Base-by-base conservation (phyloP, 805 yeast genomes). In the Scheffersomyces coipomensis region DNA sequence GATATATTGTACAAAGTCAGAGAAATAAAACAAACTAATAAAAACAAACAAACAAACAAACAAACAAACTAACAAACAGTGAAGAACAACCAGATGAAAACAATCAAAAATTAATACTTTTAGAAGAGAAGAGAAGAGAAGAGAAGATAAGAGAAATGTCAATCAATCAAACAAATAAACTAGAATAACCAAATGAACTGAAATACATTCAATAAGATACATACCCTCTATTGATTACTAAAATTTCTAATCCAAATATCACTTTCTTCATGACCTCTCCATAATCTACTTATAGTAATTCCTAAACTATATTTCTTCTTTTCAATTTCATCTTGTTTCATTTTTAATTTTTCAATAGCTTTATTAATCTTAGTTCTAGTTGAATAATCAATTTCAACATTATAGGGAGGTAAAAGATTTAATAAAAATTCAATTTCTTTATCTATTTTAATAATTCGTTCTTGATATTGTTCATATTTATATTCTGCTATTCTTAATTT, bases 301-400 rank as follows among this genome's bases (percentile, higher is more conserved):
- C 75, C 75, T 45, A 68, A 53, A 26, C 56, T 53, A 44, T 69
- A 67, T 51, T 64, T 67, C 42, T 63, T 64, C 58, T 66, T 68
- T 33, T 60, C 66, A 29, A 68, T 45, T 43, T 69, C 74, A 46
- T 69, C 75, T 39, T 59, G 62, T 45, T 64, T 68, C 58, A 53
- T 58, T 16, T 51, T 47, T 43, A 69, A 56, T 47, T 66, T 68
- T 24, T 64, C 68, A 21, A 69, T 65, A 15, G 73, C 73, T 34
- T 56, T 58, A 17, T 55, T 58, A 32, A 69, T 68, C 49, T 69
- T 69, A 23, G 51, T 52, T 35, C 74, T 51, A 9, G 74, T 68
- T 15, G 60, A 58, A 37, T 68, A 69, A 45, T 69, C 74, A 12
- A 68, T 51, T 41, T 69, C 74, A 19, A 68, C 72, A 39, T 67